A percentile compares a stretch with the other conserved stretches of the same genome.
Evolutionary conservation across 768 basidiomycete species (phyloP).

Genomic region (Clitopilus hobsonii): DNA sequence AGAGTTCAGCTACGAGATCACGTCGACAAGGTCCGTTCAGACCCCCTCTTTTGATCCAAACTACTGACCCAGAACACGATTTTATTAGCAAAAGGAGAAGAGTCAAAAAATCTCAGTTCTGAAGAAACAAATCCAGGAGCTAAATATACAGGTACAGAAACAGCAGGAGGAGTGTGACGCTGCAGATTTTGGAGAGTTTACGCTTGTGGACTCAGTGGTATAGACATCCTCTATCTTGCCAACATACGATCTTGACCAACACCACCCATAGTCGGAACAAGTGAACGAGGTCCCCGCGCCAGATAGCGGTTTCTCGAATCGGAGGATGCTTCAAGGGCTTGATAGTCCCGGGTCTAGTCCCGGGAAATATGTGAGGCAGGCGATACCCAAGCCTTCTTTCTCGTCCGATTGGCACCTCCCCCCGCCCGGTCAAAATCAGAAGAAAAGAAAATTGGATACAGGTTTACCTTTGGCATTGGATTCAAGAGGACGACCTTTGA

Average conservation of each 20-base stretch:
- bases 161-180: no score
- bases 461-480: not conserved
- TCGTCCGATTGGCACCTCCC: not conserved
- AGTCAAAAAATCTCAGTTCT: not conserved
- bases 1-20: no score
- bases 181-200: no score
- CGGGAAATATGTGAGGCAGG: not conserved
- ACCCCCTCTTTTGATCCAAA: no score
- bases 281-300: not conserved
- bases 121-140: not conserved
- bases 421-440: not conserved
- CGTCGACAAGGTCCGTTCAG: no score
- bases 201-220: no score
- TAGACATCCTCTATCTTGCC: no score
- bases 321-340: not conserved
- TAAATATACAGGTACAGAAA: no score
- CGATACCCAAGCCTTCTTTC: not conserved
- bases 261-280: not conserved
- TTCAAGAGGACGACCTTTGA: not conserved
- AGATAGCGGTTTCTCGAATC: not conserved
- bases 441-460: not conserved
- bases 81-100: not conserved
- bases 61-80: not conserved
- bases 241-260: not conserved
- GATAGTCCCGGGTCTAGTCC: not conserved